phyloP scores from a whole-genome alignment of 1,284 basidiomycete species.

The Ustilago sp. region DNA sequence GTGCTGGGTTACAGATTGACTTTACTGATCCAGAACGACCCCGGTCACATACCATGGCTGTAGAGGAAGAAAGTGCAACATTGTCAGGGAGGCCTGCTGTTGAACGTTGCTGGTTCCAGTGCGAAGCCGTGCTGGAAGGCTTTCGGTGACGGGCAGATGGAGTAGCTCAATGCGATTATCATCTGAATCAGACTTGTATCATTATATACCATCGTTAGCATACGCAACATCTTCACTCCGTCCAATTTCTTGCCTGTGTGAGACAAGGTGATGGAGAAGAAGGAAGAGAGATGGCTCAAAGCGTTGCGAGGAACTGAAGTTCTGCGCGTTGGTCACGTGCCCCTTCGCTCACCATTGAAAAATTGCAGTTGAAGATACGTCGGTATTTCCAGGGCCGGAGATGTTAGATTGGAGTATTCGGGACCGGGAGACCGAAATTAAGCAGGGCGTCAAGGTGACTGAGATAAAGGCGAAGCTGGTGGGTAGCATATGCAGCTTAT shows the following conservation, averaged over 20 bases:
- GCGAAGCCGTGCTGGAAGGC: constrained; percentile 47
- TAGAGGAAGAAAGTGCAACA: neutral
- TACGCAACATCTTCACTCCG: neutral
- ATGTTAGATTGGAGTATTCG: no score
- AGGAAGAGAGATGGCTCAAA: no score
- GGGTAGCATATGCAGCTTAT: no score
- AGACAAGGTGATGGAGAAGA: neutral
- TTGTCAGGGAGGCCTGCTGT: neutral
- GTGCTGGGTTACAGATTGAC: constrained; percentile 36
- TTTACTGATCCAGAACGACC: constrained; percentile 25
- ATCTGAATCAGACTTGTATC: neutral
- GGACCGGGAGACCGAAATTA: no score
- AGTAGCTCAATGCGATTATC: neutral
- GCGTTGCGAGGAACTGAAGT: no score
- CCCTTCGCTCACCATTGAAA: no score
- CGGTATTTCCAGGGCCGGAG: no score
- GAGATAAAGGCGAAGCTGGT: no score
- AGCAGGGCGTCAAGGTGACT: no score
- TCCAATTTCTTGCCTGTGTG: neutral
- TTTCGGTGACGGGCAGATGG: constrained; percentile 19
- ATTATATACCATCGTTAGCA: neutral
- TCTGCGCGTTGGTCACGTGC: no score
- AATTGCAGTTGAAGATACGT: no score
- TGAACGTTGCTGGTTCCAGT: constrained; percentile 53
- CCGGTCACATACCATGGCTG: no score